Base-by-base conservation (phyloP, 1,284 basidiomycete genomes). In the Puccinia triticina region DNA sequence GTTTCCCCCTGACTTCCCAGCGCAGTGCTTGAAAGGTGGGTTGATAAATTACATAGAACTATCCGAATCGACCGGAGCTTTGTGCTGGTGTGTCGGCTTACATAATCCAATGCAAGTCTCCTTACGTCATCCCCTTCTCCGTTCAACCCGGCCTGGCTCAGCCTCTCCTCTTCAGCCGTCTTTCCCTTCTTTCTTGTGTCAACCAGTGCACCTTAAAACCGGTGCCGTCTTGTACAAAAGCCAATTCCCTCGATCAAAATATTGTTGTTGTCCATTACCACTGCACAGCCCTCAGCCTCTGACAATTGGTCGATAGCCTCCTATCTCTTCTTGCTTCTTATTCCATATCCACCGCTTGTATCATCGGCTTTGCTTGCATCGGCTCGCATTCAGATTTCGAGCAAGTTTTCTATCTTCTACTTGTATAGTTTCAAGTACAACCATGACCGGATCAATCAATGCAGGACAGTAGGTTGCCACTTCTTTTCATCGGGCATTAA, bases 91-190 rank as follows among this genome's bases (percentile, higher is more conserved):
- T 50, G 48, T 66, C 61, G 61, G 61, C 61, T 66, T 66, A 66
- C 14, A 34, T 66, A 66, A 66, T 40, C n/a, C 11, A 4, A 12
- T 66, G 14, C 21, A 29, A 16, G n/a, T 66, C 59, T 34, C 26
- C 16, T 66, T 37, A 66, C 34, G 61, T 66, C 61, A 66, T 66
- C 61, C 34, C 61, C 61, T 61, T 61, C 29, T 61, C 59, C 57
- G 23, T 59, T 59, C 11, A 29, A 61, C 10, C 12, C 14, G 10
- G 12, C 18, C 18, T 26, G 7, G 7, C n/a, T 40, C 61, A 40
- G 48, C 18, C 48, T 50, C 61, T 2, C 2, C 16, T 66, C 61
- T 40, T 4, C 18, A 43, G 12, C 37, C 34, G 16, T 18, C 34
- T 0, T 2, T 8, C 61, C 21, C 61, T 40, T 40, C n/a, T n/a